Base-by-base conservation (phyloP, 805 yeast species). In the Saccharomycopsis sp. region DNA sequence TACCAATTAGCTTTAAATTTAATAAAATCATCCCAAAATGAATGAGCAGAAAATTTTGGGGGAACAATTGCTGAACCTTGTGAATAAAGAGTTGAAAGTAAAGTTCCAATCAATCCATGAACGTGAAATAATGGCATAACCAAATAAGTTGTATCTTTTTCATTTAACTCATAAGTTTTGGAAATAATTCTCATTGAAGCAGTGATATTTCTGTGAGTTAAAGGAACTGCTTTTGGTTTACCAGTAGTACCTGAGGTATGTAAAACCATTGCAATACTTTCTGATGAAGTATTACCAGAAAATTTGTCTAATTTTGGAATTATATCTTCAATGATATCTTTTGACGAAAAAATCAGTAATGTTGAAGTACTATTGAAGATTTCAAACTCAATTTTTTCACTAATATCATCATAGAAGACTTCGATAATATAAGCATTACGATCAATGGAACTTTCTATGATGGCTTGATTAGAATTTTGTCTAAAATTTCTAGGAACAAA, bases 61-160 rank as follows among this genome's bases (percentile, higher is more conserved):
- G 87, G 83, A 18, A 79, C 62, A n/a, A 79, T 68, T 1, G 66
- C 75, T 0, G 74, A 56, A 20, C 84, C 84, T 15, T 76, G 77
- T 1, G 78, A 63, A 19, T 71, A 64, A 34, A 78, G 62, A 0
- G 86, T 73, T 1, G 82, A 72, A 34, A 79, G 51, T 21, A 79
- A 58, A 0, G 80, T 83, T 42, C 82, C 80, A 47, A 78, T 69
- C 36, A 79, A 60, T 0, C 88, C 88, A 53, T 79, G 88, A 27
- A 79, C 86, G 52, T 79, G 88, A 66, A 79, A 79, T 30, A 79
- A 58, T 1, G 88, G 88, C 88, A 79, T 79, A 20, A 79, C 85
- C 32, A 79, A 57, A 51, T 76, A 78, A 2, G 79, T 64, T 23
- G 69, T 55, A 52, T 79, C 88, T 12, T 51, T 43, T 0, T 60